Evolutionary conservation across 257 asterid genomes (phyloP), one percentile per base, ranked within the genome.

Genomic region (Nicotiana undulata): DNA sequence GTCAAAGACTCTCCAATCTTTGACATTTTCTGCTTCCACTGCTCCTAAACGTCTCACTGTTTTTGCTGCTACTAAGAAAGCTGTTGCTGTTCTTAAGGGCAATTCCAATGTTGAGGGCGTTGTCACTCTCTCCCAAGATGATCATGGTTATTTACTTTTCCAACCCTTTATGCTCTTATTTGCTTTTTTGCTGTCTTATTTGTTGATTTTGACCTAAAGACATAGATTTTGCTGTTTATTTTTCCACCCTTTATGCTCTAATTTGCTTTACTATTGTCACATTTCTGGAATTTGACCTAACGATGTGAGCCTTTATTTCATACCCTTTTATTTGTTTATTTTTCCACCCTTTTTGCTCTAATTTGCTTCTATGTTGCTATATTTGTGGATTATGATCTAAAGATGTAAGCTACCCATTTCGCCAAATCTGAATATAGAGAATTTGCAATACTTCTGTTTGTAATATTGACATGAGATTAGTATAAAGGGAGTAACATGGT

Each of bases 41-140:
- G 85, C 94, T 3, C 90, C 90, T 11, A 91, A 87, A 88, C 93
- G 93, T 5, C 84, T 91, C 56, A 81, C 90, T 55, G 90, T 91
- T 81, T 90, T 86, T 82, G 88, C 98, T 72, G 90, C 97, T 84
- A 20, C 95, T 86, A 95, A 90, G 84, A 95, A 93, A 70, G 97
- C 92, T 32, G 99, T 95, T 51, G 91, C 98, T 52, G 96, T 95
- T 46, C 97, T 95, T 80, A 95, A 91, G 46, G 99, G 99, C 15
- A 85, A 86, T 34, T 88, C 99, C 66, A n/a, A n/a, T 24, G 97
- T 93, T 67, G 97, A 93, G 88, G 99, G 99, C 56, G 97, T 95
- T 22, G 97, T 89, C 84, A 93, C 91, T 76, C 98, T 95, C 77
- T 82, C 93, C 2, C 98, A 95, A 86, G 97, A 93, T 16, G 89